phyloP scores from a whole-genome alignment of 2,329 filamentous ascomycete species.

The Decorospora gaudefroyi region DNA sequence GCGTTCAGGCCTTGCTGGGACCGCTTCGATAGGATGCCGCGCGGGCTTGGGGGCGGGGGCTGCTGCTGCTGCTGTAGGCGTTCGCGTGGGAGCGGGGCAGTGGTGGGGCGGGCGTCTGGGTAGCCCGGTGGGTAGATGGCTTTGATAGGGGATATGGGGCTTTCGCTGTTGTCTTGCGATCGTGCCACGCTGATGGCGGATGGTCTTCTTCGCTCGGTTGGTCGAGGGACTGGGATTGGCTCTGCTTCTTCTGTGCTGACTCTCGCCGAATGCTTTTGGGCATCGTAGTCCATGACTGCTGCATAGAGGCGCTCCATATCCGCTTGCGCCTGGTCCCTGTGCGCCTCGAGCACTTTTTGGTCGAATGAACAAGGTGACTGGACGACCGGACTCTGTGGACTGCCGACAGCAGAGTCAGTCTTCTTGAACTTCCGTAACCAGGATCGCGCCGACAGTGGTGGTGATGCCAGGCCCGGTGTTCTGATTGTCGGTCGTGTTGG shows the following conservation, averaged over 20 bases:
- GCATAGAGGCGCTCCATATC: constrained; percentile 91
- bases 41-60: constrained; percentile 36
- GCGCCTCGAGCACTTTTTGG: constrained; percentile 72
- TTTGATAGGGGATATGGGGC: constrained; percentile 50
- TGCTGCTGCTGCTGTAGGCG: constrained; percentile 22
- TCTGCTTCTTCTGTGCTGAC: constrained; percentile 33
- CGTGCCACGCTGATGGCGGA: constrained; percentile 40
- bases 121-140: constrained; percentile 55
- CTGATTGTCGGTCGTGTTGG: constrained; percentile 27
- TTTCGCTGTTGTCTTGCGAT: constrained; percentile 31
- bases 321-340: constrained; percentile 74
- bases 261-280: constrained; percentile 50
- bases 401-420: constrained; percentile 36
- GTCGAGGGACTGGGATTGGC: no score
- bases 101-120: constrained; percentile 31
- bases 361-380: constrained; percentile 75
- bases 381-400: constrained; percentile 45
- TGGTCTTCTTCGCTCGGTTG: constrained; percentile 25
- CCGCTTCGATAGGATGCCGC: constrained; percentile 46
- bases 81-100: constrained; percentile 29
- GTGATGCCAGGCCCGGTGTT: constrained; percentile 27
- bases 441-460: constrained; percentile 37
- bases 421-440: constrained; percentile 45
- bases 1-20: constrained; percentile 46
- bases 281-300: constrained; percentile 87